Evolutionary conservation across 139 green algal species (phyloP).

Genomic region (Closterium sp.): DNA sequence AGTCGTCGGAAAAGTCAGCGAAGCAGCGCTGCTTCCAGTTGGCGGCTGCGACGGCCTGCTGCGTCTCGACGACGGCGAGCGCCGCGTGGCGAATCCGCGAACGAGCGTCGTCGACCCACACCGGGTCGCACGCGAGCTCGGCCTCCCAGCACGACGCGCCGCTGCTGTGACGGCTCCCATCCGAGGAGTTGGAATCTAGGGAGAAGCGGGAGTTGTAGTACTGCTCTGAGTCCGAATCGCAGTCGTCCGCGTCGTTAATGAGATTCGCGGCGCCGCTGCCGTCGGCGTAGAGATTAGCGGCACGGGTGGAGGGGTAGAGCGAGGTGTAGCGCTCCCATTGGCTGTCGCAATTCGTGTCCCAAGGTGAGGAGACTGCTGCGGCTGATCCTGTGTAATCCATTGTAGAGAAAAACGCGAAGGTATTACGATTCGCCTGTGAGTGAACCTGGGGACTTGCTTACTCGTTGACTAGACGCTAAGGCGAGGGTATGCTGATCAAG

Average conservation of each 20-base stretch:
- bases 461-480: background rate
- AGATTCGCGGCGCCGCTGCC: background rate
- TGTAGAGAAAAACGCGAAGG: background rate
- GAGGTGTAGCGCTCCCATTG: background rate
- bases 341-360: background rate
- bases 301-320: background rate
- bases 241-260: background rate
- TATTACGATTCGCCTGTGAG: background rate
- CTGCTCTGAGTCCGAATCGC: background rate
- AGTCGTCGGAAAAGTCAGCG: background rate
- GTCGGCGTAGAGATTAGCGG: too few relatives aligned
- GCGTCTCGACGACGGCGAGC: background rate
- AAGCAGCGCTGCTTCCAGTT: background rate
- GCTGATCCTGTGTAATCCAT: background rate
- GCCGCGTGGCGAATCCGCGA: conserved; percentile 1
- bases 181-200: background rate
- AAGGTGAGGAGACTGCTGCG: background rate
- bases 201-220: background rate
- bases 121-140: background rate
- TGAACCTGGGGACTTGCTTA: background rate
- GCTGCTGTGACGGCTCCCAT: background rate
- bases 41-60: background rate
- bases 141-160: background rate
- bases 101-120: background rate
- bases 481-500: background rate